Evolutionary conservation across 179 eudicot genomes (phyloP).

Genomic region (Beta lomatogona): DNA sequence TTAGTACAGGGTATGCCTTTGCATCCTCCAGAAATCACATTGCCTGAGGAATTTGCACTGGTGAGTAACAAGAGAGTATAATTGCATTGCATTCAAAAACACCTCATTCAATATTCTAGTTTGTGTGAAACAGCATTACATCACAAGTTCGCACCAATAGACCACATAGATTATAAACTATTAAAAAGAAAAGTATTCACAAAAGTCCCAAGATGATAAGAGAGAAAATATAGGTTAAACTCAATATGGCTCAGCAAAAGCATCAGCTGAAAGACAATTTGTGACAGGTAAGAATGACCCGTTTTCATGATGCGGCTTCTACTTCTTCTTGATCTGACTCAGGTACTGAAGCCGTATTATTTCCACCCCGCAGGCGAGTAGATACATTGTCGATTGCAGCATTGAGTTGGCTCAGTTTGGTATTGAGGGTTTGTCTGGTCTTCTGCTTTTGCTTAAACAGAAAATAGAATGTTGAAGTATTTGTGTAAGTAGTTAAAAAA

Average conservation of each 20-base stretch:
- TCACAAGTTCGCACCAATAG: slow-evolving; percentile 2
- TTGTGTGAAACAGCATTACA: background rate
- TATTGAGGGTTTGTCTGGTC: slow-evolving; percentile 67
- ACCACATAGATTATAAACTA: background rate
- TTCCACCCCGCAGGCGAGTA: slow-evolving; percentile 74
- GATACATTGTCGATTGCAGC: slow-evolving; percentile 87
- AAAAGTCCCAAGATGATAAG: background rate
- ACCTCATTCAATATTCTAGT: background rate
- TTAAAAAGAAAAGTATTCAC: slow-evolving; percentile 1
- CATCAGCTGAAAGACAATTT: background rate
- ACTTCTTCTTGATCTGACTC: slow-evolving; percentile 68
- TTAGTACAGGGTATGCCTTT: too few species aligned
- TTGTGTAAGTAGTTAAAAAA: background rate
- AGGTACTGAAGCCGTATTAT: slow-evolving; percentile 51
- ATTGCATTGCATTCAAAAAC: background rate
- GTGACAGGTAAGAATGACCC: slow-evolving; percentile 15
- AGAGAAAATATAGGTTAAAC: background rate
- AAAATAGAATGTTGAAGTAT: slow-evolving; percentile 4
- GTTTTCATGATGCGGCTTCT: slow-evolving; percentile 59
- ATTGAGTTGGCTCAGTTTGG: slow-evolving; percentile 78
- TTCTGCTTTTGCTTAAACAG: slow-evolving; percentile 49
- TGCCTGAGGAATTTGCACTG: too few species aligned
- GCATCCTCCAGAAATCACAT: background rate
- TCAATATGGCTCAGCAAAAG: slow-evolving; percentile 9
- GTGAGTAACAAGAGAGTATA: background rate